Conservation (phyloP, 805 yeast species). For the Candida michaelii region DNA sequence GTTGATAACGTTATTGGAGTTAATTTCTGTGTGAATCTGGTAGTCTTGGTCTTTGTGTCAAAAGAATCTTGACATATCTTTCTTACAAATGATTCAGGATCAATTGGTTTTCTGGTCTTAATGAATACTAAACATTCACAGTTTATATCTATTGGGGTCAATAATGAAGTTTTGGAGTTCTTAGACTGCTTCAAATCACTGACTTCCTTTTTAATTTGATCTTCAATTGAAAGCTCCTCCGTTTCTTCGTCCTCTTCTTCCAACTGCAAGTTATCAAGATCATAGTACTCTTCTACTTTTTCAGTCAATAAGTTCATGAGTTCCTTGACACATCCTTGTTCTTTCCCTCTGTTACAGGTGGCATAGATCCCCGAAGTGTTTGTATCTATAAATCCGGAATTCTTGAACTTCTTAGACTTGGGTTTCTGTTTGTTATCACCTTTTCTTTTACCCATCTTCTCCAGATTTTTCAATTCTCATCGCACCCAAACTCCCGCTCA, state of each 20-base stretch:
- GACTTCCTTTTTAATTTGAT: constrained; percentile 70
- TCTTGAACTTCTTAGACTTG: constrained; percentile 44
- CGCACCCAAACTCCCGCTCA: no score
- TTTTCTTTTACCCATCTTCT: constrained; percentile 30
- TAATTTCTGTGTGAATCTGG: constrained; percentile 73
- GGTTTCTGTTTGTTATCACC: constrained; percentile 19
- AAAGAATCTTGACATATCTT: constrained; percentile 61
- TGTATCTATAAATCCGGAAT: constrained; percentile 67
- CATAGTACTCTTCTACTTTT: constrained; percentile 36
- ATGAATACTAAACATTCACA: constrained; percentile 86
- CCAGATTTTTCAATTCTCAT: neutral
- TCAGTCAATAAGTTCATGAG: constrained; percentile 53
- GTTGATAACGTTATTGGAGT: constrained; percentile 79
- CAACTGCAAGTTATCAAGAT: constrained; percentile 21
- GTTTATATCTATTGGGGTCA: constrained; percentile 62
- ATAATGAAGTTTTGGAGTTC: constrained; percentile 43
- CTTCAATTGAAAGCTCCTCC: constrained; percentile 64
- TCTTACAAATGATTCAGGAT: constrained; percentile 71
- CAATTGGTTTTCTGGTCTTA: constrained; percentile 75
- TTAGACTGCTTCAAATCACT: constrained; percentile 52
- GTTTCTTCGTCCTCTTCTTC: constrained; percentile 28
- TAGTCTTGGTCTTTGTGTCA: constrained; percentile 53
- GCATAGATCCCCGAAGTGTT: constrained; percentile 86
- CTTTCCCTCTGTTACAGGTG: constrained; percentile 82
- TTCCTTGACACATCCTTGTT: constrained; percentile 75